Base-by-base conservation (phyloP, 345 rosid species). In the Dimocarpus longan region DNA sequence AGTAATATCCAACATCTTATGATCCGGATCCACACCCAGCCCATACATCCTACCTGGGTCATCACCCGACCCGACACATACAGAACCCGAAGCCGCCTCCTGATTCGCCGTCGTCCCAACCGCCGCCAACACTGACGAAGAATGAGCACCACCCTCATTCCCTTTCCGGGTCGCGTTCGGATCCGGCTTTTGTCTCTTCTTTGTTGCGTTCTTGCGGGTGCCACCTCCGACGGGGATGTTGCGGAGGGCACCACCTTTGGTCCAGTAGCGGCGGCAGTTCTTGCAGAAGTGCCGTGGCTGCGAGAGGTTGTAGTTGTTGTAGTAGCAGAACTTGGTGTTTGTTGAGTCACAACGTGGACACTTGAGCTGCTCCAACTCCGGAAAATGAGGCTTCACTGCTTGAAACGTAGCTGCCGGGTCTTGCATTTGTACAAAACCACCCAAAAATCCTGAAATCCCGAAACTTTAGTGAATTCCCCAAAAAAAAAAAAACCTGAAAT, bases 271-370 rank as follows among this genome's bases (percentile, higher is more conserved):
- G 56, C 94, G 88, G 82, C 98, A 95, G 86, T 80, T 85, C 88
- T 95, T 95, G 91, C 98, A 95, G 81, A 80, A 95, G 84, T 90
- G 90, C 50, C 96, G 96, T 22, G 96, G 96, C 88, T 92, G 96
- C 28, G 93, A 92, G 78, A 93, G 86, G 79, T 95, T 95, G 85
- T 95, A 95, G 84, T 95, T 95, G 88, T 95, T 95, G 88, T 89
- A 95, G 91, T 93, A 95, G 84, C 98, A 95, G 91, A 95, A 95
- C 54, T 95, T 95, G 69, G 98, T 95, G 93, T 95, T 90, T 68
- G 80, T 71, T 1, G 97, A 92, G 46, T 90, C 90, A 65, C 96
- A 92, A 16, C 94, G 94, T 3, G 96, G 96, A 22, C 94, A 92
- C 72, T 89, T 89, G 1, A 95, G 86, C 82, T 92, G 92, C 78